Evolutionary conservation across 139 green algal species (phyloP).

Genomic region (Closterium sp.): DNA sequence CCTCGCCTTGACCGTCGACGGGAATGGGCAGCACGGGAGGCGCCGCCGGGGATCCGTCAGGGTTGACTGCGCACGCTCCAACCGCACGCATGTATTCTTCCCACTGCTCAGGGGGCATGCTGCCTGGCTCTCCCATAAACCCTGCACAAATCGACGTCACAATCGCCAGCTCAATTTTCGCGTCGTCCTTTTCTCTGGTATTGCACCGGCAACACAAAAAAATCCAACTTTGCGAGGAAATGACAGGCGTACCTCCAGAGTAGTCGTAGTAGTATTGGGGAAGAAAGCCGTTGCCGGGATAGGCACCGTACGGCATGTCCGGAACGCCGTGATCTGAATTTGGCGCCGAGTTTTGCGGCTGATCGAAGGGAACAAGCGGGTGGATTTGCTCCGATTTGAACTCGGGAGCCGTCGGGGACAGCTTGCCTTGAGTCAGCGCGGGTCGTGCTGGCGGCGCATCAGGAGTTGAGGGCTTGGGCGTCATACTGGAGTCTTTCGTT

Average conservation of each 20-base stretch:
- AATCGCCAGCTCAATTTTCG: not conserved
- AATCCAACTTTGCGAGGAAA: too few relatives aligned
- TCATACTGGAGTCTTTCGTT: not conserved
- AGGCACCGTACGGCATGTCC: not conserved
- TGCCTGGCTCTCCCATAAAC: not conserved
- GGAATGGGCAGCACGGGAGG: not conserved
- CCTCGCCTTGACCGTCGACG: not conserved
- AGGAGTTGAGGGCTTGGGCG: not conserved
- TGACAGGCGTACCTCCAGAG: not conserved
- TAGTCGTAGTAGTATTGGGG: not conserved
- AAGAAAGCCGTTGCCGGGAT: not conserved
- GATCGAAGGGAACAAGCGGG: not conserved
- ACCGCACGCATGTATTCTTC: slow-evolving; percentile 23
- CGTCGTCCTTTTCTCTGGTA: too few relatives aligned
- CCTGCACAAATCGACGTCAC: not conserved
- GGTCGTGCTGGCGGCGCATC: not conserved
- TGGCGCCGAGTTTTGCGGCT: not conserved
- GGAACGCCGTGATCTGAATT: not conserved
- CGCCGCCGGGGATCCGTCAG: not conserved
- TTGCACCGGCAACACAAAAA: too few relatives aligned
- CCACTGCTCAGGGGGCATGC: slow-evolving; percentile 16
- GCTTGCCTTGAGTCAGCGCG: not conserved
- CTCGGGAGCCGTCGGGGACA: not conserved
- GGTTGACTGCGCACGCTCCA: not conserved
- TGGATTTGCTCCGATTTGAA: not conserved